phyloP scores from a whole-genome alignment of 1,139 yeast species.

The Insectozyma bohioensis region DNA sequence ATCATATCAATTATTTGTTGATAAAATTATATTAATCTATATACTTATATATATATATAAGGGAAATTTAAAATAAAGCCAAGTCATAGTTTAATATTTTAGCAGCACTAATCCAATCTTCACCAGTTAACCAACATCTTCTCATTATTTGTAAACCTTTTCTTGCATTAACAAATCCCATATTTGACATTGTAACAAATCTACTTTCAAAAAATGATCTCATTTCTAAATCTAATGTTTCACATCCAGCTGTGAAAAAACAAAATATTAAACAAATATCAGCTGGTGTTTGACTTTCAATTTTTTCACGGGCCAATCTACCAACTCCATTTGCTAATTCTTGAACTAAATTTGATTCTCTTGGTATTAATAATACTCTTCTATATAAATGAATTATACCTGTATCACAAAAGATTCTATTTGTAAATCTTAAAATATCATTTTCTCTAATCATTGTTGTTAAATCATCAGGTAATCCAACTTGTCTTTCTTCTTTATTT shows the following conservation, averaged over 20 bases:
- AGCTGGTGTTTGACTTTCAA: slow-evolving; percentile 50
- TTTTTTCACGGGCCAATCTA: slow-evolving; percentile 29
- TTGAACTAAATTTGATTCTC: slow-evolving; percentile 46
- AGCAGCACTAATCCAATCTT: slow-evolving; percentile 58
- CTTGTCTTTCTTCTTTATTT: slow-evolving; percentile 12
- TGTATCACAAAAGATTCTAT: slow-evolving; percentile 52
- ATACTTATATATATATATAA: background rate
- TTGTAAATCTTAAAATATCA: slow-evolving; percentile 49
- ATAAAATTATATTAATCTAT: too few relatives aligned
- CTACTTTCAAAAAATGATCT: slow-evolving; percentile 39
- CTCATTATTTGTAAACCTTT: slow-evolving; percentile 50
- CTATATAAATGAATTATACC: slow-evolving; percentile 59
- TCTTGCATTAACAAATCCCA: slow-evolving; percentile 52
- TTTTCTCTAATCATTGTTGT: slow-evolving; percentile 31
- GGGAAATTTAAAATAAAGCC: slow-evolving; percentile 35
- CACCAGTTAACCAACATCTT: slow-evolving; percentile 57
- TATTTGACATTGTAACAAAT: slow-evolving; percentile 34
- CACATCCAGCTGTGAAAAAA: slow-evolving; percentile 61
- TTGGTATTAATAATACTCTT: slow-evolving; percentile 50
- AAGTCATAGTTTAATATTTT: slow-evolving; percentile 44
- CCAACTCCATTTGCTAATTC: slow-evolving; percentile 46
- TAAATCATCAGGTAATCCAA: slow-evolving; percentile 18
- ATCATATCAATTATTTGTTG: too few relatives aligned
- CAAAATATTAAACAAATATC: slow-evolving; percentile 58
- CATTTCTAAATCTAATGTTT: slow-evolving; percentile 36